Evolutionary conservation across 768 basidiomycete species (phyloP).

Genomic region (Mycena filopes): DNA sequence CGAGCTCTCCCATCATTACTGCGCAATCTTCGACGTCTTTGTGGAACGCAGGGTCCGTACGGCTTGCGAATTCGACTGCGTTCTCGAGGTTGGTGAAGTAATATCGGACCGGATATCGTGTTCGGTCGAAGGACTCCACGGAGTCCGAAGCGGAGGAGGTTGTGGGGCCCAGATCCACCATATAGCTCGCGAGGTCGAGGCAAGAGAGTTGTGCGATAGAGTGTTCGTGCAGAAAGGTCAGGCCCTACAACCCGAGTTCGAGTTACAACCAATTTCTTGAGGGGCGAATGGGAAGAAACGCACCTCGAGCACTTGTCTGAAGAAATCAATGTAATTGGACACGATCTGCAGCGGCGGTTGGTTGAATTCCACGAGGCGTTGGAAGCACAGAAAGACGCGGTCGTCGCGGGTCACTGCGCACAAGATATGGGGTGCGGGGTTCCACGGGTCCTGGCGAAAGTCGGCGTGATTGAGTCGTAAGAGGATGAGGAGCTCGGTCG

Average conservation of each 20-base stretch:
- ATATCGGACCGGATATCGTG: conserved; percentile 51
- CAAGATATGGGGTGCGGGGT: conserved; percentile 59
- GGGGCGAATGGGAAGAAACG: too few species aligned
- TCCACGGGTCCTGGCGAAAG: conserved; percentile 63
- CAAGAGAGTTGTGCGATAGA: conserved; percentile 50
- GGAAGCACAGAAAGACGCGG: conserved; percentile 55
- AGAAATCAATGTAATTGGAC: conserved; percentile 61
- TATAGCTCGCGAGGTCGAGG: conserved; percentile 48
- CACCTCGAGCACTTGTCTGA: conserved; percentile 62
- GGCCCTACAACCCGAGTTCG: conserved; percentile 43
- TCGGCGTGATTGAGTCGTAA: conserved; percentile 57
- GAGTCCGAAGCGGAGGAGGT: conserved; percentile 34
- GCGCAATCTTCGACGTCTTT: conserved; percentile 56
- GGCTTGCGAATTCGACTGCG: conserved; percentile 37
- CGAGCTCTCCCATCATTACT: conserved; percentile 47
- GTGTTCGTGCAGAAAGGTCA: conserved; percentile 62
- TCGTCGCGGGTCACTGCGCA: conserved; percentile 55
- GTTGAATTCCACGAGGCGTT: conserved; percentile 55
- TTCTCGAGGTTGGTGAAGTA: conserved; percentile 47
- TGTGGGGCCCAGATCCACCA: conserved; percentile 52
- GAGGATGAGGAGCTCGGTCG: conserved; percentile 53
- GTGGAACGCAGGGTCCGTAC: conserved; percentile 36
- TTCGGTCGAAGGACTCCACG: conserved; percentile 45
- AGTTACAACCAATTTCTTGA: too few species aligned
- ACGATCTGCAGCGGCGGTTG: conserved; percentile 58